Evolutionary conservation across 306 rosid species (phyloP).

Genomic region (Psophocarpus tetragonolobus): DNA sequence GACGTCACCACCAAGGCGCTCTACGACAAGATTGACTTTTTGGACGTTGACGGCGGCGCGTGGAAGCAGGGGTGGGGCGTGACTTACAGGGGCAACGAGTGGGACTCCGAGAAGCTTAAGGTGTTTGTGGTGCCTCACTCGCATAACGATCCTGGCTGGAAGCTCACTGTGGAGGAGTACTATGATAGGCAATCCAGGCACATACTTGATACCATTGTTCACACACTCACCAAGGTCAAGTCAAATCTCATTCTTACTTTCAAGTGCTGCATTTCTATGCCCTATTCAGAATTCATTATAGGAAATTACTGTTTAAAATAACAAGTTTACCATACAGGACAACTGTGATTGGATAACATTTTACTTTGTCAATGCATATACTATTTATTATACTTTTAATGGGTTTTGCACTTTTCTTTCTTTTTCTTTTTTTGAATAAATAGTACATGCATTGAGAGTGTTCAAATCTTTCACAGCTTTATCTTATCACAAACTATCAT

Average conservation of each 20-base stretch:
- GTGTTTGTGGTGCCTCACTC: slow-evolving; percentile 93
- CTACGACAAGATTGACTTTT: slow-evolving; percentile 78
- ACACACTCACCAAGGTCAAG: slow-evolving; percentile 73
- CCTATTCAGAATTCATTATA: too few relatives aligned
- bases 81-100: slow-evolving; percentile 78
- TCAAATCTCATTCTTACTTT: background rate
- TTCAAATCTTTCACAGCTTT: background rate
- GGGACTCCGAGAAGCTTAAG: slow-evolving; percentile 93
- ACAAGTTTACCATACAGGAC: too few relatives aligned
- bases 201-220: slow-evolving; percentile 90
- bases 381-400: background rate
- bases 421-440: background rate
- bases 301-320: too few relatives aligned
- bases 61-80: slow-evolving; percentile 99
- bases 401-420: background rate
- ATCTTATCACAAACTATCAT: background rate
- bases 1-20: slow-evolving; percentile 86
- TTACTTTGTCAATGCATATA: too few relatives aligned
- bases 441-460: background rate
- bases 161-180: slow-evolving; percentile 89
- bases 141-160: slow-evolving; percentile 99
- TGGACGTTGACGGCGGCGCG: slow-evolving; percentile 86
- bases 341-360: too few relatives aligned
- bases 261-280: background rate
- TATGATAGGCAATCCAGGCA: slow-evolving; percentile 79